These are phyloP conservation scores for Ramularia collo-cygni DNA, from an alignment of 2,329 filamentous ascomycete genomes.

Conservation along the genomic window DNA sequence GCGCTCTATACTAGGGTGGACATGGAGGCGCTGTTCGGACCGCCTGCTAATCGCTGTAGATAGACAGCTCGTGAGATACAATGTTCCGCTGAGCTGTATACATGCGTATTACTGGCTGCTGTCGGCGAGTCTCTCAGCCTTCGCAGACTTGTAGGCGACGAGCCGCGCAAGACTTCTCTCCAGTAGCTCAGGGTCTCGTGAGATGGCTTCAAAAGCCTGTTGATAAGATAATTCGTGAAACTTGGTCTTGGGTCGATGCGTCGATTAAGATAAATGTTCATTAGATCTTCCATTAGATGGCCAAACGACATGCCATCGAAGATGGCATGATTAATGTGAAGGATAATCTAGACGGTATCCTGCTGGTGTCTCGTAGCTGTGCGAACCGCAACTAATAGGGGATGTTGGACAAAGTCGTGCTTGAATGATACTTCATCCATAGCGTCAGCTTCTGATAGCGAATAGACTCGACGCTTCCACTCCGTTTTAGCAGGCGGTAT, in stretches of 20 bases:
- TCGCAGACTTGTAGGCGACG: constrained; percentile 1
- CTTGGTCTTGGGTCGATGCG: background rate
- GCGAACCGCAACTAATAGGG: background rate
- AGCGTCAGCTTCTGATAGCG: background rate
- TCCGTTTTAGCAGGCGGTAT: background rate
- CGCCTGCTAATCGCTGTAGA: background rate
- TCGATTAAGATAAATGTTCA: background rate
- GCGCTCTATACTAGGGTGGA: constrained; percentile 1
- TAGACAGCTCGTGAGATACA: background rate
- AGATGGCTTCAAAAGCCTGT: background rate
- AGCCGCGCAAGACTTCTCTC: background rate
- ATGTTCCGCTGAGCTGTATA: background rate
- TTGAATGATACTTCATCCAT: background rate
- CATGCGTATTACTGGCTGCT: background rate
- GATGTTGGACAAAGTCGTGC: constrained; percentile 2
- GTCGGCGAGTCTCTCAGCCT: background rate
- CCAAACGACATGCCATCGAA: constrained; percentile 1
- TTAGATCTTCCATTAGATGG: background rate
- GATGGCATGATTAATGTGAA: background rate
- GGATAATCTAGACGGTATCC: background rate
- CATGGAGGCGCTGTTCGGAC: background rate
- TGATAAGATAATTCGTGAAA: background rate
- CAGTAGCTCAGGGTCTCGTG: background rate
- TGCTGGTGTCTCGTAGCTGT: background rate
- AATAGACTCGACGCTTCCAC: background rate